Base-by-base conservation (phyloP, 2,329 filamentous ascomycete species). In the Cladobotryum protrusum region DNA sequence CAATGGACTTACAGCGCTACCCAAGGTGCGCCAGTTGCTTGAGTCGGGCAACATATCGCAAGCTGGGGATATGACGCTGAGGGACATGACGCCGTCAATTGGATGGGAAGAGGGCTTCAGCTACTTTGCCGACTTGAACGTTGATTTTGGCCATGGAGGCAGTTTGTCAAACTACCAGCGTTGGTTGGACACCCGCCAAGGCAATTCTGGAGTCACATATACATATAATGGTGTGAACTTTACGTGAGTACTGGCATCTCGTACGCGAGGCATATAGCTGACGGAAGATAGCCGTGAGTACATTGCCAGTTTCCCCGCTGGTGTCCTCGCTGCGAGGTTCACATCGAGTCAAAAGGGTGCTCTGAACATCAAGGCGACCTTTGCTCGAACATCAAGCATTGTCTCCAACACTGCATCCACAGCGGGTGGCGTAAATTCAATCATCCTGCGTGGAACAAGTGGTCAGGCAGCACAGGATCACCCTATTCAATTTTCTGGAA, bases 281-380 rank as follows among this genome's bases (percentile, higher is more conserved):
- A 52, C 40, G 37, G 5, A 32, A 15, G 12, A 14, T 13, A 61
- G 64, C 32, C 63, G 71, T 17, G 65, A 74, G 50, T 58, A 63
- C 36, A 57, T 74, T 33, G 68, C 68, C 14, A 71, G 67, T 47
- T 61, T 65, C 48, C 65, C 70, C 2, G 66, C 69, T 37, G 59
- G 66, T 33, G 63, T 71, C 9, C 58, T 74, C 29, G 70, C 65
- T 1, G 56, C 72, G 13, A 48, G 58, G 1, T 51, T 61, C 11
- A 54, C 32, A 5, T 52, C 59, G 4, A 56, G 49, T 36, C 13
- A 52, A 15, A 37, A 54, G 7, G 55, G 57, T 3, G 29, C 46
- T n/a, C 42, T 62, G 1, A 54, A 48, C 35, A 39, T 57, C 24
- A 55, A 54, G 2, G 49, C 57, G 3, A 52, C 55, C 9, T 49